phyloP scores from a whole-genome alignment of 2,329 filamentous ascomycete species.

The Colletotrichum euphorbiae region DNA sequence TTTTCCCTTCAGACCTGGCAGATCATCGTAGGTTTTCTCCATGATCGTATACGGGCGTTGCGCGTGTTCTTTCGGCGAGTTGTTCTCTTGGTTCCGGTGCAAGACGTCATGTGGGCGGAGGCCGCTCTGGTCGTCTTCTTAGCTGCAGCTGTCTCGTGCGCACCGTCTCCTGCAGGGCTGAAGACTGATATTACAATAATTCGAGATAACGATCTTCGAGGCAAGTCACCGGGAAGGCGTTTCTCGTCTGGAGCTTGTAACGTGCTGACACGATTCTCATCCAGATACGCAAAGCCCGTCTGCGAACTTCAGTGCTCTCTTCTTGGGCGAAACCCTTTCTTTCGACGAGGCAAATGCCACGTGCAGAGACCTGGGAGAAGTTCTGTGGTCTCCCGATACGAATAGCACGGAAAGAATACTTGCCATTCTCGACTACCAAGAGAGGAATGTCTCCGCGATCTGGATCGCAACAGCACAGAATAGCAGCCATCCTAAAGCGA shows the following conservation, averaged over 20 bases:
- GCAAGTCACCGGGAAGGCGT: constrained; percentile 41
- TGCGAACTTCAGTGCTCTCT: constrained; percentile 50
- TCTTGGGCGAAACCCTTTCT: constrained; percentile 47
- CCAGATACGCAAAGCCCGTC: constrained; percentile 49
- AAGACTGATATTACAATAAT: constrained; percentile 52
- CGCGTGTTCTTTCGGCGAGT: constrained; percentile 11
- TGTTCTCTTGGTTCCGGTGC: constrained; percentile 25
- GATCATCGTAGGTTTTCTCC: background rate
- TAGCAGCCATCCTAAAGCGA: constrained; percentile 41
- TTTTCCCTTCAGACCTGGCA: background rate
- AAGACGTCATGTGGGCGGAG: constrained; percentile 30
- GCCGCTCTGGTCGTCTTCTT: constrained; percentile 39
- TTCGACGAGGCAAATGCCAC: constrained; percentile 46
- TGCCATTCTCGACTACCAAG: constrained; percentile 52
- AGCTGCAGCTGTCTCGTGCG: constrained; percentile 41
- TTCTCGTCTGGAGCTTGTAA: background rate
- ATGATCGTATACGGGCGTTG: constrained; percentile 14
- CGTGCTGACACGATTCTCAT: background rate
- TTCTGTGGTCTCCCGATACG: constrained; percentile 51
- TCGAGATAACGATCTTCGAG: constrained; percentile 56
- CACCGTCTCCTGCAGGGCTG: constrained; percentile 50
- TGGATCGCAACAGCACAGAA: constrained; percentile 50
- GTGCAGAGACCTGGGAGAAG: constrained; percentile 54
- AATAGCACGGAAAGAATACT: constrained; percentile 48
- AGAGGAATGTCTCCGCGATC: constrained; percentile 45